Conservation (phyloP, 805 yeast species). For the Saccharomycopsis schoenii region DNA sequence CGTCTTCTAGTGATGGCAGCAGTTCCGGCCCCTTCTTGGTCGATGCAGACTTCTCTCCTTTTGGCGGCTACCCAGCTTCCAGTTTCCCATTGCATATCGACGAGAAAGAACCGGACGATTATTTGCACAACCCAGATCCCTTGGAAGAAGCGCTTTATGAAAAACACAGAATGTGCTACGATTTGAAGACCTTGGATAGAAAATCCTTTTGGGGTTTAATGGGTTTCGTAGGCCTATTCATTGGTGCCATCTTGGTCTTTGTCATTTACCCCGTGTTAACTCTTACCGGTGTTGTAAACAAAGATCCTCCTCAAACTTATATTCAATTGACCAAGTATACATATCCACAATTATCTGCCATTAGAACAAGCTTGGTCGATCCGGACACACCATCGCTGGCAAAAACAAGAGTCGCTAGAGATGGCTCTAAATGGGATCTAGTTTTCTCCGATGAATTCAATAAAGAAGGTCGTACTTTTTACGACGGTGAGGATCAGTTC, state of each 20-base stretch:
- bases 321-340: conserved; percentile 37
- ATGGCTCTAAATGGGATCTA: conserved; percentile 61
- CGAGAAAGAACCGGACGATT: conserved; percentile 92
- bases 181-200: conserved; percentile 56
- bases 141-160: conserved; percentile 83
- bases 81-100: conserved; percentile 85
- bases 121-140: conserved; percentile 93
- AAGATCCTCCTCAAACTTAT: conserved; percentile 21
- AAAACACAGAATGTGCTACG: conserved; percentile 53
- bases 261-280: conserved; percentile 78
- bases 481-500: conserved; percentile 84
- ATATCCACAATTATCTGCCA: conserved; percentile 43
- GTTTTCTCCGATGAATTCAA: conserved; percentile 91
- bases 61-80: conserved; percentile 94
- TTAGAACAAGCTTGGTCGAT: conserved; percentile 44
- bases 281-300: conserved; percentile 54
- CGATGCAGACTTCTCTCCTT: conserved; percentile 71
- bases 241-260: conserved; percentile 61
- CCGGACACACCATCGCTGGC: conserved; percentile 53
- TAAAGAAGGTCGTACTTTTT: conserved; percentile 81
- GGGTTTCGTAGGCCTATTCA: conserved; percentile 47
- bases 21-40: conserved; percentile 34
- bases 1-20: conserved; percentile 19
- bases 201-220: conserved; percentile 50
- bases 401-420: conserved; percentile 38